Base-by-base conservation (phyloP, 495 filamentous ascomycete species). In the Penicillium subrubescens region DNA sequence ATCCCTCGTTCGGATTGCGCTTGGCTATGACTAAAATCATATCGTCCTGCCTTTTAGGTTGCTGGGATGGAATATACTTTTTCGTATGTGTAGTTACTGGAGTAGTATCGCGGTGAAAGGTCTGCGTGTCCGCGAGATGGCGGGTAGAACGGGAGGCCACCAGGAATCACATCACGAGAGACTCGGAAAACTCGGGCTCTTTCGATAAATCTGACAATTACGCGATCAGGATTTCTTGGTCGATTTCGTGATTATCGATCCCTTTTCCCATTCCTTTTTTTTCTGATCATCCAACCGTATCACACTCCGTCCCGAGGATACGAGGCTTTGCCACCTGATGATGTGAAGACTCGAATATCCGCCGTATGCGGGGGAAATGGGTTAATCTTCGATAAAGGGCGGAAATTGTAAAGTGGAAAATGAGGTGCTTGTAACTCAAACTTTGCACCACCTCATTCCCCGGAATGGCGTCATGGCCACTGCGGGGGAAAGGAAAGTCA, bases 391-490 rank as follows among this genome's bases (percentile, higher is more conserved):
- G 19, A 59, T 48, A 25, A 48, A 33, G 31, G 5, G 5, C 19
- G 7, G 15, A 50, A 59, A 31, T 10, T 2, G n/a, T n/a, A 46
- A 59, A 52, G 14, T 31, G 14, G n/a, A 31, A 52, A 31, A 48
- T 48, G 44, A 48, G 44, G 44, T 48, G 44, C 21, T 48, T 25
- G 12, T 23, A 15, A 52, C 12, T 52, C 48, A 52, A 52, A 52
- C 25, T 52, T 31, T 48, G 29, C 31, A 29, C 41, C 35, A 27
- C 2, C 25, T 27, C 25, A 21, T 50, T 50, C 25, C 57, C 57
- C 57, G 15, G 57, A 29, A 59, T 50, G 57, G 57, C 57, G 57
- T 46, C 35, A 29, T 59, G 23, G 39, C 25, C 44, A 52, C 23
- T 52, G 48, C 48, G 48, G 25, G 48, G 48, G 25, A 51, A 14